These are phyloP conservation scores for Hippophae tibetana DNA, from an alignment of 306 rosid genomes.

Conservation along the genomic window DNA sequence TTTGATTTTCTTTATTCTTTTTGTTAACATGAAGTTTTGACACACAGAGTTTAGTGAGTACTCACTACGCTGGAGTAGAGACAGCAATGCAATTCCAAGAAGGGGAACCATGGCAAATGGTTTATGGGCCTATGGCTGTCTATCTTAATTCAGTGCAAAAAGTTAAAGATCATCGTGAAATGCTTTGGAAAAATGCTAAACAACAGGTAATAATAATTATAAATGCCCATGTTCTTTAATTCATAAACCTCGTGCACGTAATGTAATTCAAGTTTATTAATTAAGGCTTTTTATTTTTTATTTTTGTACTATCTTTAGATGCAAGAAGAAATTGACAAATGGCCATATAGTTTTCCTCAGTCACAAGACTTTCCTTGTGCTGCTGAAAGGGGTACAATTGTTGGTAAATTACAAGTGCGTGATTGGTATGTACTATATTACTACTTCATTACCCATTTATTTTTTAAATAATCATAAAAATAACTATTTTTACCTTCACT, in stretches of 20 bases:
- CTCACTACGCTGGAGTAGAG: slow-evolving; percentile 50
- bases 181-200: slow-evolving; percentile 61
- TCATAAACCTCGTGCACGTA: no score
- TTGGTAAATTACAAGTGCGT: slow-evolving; percentile 36
- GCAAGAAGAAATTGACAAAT: slow-evolving; percentile 34
- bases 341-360: slow-evolving; percentile 67
- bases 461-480: no score
- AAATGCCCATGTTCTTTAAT: no score
- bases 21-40: background rate
- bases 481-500: no score
- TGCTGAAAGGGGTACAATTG: slow-evolving; percentile 41
- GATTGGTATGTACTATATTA: slow-evolving; percentile 41
- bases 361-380: slow-evolving; percentile 44
- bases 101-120: slow-evolving; percentile 68
- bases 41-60: slow-evolving; percentile 66
- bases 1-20: no score
- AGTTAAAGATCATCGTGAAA: background rate
- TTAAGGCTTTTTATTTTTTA: no score
- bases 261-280: no score
- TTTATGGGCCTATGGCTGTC: slow-evolving; percentile 58
- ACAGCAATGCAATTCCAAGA: slow-evolving; percentile 25
- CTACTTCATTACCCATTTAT: background rate
- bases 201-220: slow-evolving; percentile 28
- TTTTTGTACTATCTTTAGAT: slow-evolving; percentile 20
- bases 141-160: slow-evolving; percentile 48